phyloP scores from a whole-genome alignment of 345 rosid genomes.

The Bretschneidera sinensis region DNA sequence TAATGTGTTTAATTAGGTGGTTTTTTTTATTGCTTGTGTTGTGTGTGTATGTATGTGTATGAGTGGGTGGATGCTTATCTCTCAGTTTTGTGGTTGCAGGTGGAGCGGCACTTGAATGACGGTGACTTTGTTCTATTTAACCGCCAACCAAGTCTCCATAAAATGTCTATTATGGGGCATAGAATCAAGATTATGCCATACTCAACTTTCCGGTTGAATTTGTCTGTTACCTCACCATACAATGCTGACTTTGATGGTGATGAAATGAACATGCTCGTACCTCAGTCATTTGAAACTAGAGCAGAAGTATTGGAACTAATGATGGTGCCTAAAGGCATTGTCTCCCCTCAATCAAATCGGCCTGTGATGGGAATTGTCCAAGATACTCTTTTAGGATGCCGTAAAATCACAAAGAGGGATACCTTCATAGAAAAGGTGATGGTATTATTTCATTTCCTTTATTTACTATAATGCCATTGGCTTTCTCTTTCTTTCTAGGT shows the following conservation, averaged over 20 bases:
- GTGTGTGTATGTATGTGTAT: too few species aligned
- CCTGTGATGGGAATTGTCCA: conserved; percentile 99
- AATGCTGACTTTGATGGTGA: conserved; percentile 99
- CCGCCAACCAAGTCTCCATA: conserved; percentile 98
- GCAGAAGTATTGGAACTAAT: conserved; percentile 96
- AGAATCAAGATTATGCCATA: conserved; percentile 96
- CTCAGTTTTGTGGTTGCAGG: conserved; percentile 43
- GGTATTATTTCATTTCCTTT: neutral
- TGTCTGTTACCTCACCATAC: conserved; percentile 95
- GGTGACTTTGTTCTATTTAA: conserved; percentile 93
- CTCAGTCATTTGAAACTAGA: conserved; percentile 94
- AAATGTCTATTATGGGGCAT: conserved; percentile 99
- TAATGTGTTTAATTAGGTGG: conserved; percentile 1
- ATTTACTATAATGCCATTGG: too few species aligned
- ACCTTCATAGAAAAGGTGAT: conserved; percentile 94
- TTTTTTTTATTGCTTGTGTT: neutral
- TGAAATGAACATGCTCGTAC: conserved; percentile 99
- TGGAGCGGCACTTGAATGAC: conserved; percentile 89
- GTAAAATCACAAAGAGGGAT: conserved; percentile 96
- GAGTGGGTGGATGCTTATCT: neutral
- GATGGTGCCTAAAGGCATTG: conserved; percentile 99
- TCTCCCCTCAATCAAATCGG: conserved; percentile 92
- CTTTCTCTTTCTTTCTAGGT: neutral
- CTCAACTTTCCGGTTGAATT: conserved; percentile 86
- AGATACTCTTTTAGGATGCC: conserved; percentile 94